Percentiles rank a stretch among this genome's conserved stretches.
These are phyloP conservation scores for Litchi chinensis DNA, from an alignment of 345 rosid genomes.

Conservation along the genomic window DNA sequence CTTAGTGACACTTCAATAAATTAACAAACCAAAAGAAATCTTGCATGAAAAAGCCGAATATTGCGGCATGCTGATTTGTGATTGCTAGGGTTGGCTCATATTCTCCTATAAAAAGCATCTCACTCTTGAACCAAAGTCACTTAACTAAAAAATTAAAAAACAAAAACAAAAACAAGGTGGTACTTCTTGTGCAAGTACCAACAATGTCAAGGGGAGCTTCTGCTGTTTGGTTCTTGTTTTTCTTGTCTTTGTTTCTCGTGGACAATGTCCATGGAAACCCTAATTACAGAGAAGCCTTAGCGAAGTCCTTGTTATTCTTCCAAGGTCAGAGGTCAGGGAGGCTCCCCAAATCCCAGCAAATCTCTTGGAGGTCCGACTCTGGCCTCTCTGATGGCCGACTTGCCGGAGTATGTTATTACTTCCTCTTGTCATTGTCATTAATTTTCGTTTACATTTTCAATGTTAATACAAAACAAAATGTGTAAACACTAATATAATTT, in stretches of 20 bases:
- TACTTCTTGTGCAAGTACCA: conserved; percentile 3
- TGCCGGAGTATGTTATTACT: conserved; percentile 45
- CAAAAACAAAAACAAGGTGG: neutral
- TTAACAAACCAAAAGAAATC: conserved; percentile 4
- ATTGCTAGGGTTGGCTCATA: neutral
- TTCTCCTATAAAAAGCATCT: conserved; percentile 9
- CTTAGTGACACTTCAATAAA: neutral
- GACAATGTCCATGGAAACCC: conserved; percentile 53
- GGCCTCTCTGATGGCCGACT: conserved; percentile 76
- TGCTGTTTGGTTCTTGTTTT: conserved; percentile 26
- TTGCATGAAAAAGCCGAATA: conserved; percentile 21
- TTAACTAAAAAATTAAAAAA: neutral
- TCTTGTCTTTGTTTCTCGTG: conserved; percentile 26
- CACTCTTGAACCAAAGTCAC: neutral
- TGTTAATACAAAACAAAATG: no score
- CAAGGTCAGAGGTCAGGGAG: conserved; percentile 92
- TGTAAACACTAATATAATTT: no score
- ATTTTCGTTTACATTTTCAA: neutral
- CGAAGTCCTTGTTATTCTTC: conserved; percentile 80
- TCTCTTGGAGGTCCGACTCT: conserved; percentile 76
- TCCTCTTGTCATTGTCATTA: no score
- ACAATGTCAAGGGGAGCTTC: conserved; percentile 18
- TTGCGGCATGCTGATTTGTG: conserved; percentile 15
- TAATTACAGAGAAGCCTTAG: conserved; percentile 75
- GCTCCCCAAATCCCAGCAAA: conserved; percentile 51